Percentiles rank a stretch among this genome's conserved stretches.
phyloP scores from a whole-genome alignment of 306 rosid genomes.

The Begonia fuchsioides region DNA sequence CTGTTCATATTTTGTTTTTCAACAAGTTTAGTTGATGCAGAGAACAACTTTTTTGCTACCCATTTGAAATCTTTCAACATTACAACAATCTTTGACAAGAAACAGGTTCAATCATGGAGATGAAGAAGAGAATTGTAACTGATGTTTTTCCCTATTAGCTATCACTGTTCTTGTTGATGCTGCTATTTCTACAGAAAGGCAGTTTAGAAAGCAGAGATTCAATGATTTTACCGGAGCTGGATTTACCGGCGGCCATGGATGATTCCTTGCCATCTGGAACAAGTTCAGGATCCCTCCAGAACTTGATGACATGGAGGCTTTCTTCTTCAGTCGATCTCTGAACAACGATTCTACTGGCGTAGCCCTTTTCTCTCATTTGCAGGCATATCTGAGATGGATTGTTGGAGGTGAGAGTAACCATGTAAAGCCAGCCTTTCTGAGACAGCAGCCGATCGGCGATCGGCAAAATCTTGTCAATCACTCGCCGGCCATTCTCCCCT shows the following conservation, averaged over 20 bases:
- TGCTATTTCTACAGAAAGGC: conserved; percentile 23
- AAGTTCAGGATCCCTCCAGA: conserved; percentile 54
- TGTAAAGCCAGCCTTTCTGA: conserved; percentile 77
- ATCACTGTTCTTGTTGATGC: conserved; percentile 13
- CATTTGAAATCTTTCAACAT: too few species aligned
- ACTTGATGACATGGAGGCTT: conserved; percentile 77
- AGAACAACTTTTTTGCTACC: too few species aligned
- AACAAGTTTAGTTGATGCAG: too few species aligned
- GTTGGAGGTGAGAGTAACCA: conserved; percentile 70
- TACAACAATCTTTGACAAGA: too few species aligned
- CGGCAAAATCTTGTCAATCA: conserved; percentile 66
- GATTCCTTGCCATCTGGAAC: conserved; percentile 16
- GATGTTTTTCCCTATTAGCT: conserved; percentile 14
- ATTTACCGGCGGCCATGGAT: conserved; percentile 8
- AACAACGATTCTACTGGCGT: conserved; percentile 60
- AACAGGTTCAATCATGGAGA: too few species aligned
- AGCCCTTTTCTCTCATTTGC: conserved; percentile 67
- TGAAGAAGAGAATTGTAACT: too few species aligned
- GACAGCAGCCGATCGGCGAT: conserved; percentile 67
- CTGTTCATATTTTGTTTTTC: too few species aligned
- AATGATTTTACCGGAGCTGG: conserved; percentile 18
- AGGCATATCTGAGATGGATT: conserved; percentile 66
- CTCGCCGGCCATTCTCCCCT: conserved; percentile 77
- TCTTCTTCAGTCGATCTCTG: conserved; percentile 93
- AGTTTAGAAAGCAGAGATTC: conserved; percentile 24